Evolutionary conservation across 169 alveolate genomes (phyloP), one percentile per base, ranked within the genome.

Genomic region (Plasmodium falciparum): DNA sequence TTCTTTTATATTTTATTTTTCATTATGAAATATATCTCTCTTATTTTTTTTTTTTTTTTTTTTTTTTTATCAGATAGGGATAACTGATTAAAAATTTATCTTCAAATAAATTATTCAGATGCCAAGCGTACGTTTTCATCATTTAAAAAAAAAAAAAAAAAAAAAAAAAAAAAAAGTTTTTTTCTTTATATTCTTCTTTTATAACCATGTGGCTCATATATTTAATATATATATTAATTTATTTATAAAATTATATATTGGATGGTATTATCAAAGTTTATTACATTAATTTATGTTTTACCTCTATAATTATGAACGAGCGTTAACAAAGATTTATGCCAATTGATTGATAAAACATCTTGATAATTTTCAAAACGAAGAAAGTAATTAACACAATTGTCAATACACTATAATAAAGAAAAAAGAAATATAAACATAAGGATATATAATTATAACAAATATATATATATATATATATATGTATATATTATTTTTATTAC

Each of bases 321-420:
- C 45, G 94, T 92, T 20, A 97, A 94, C 7, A 98, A 92, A 22
- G 98, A 94, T 75, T 97, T 96, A 80, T 97, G 99, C 99, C 99
- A 98, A 33, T 97, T 92, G 61, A 98, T 99, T 22, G 99, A 99
- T 89, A 97, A 71, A 15, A 58, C 62, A 47, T 89, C 95, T 63
- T 92, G 94, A 62, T 94, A 93, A 67, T 73, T 88, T 49, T 94
- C 96, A 66, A 95, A 93, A n/a, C 71, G 94, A 86, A 93, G 65
- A 83, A 94, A 94, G 63, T 94, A 92, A 12, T 54, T 56, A 20
- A 94, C 91, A 20, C 95, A 94, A 5, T 76, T 93, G 52, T 67
- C 86, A 45, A 94, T 92, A 33, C 90, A 94, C 96, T 94, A 71
- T n/a, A 69, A 13, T 11, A 50, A 11, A 13, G 33, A 50, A 22